Evolutionary conservation across 768 basidiomycete genomes (phyloP).

Genomic region (Botryobasidium botryosum): DNA sequence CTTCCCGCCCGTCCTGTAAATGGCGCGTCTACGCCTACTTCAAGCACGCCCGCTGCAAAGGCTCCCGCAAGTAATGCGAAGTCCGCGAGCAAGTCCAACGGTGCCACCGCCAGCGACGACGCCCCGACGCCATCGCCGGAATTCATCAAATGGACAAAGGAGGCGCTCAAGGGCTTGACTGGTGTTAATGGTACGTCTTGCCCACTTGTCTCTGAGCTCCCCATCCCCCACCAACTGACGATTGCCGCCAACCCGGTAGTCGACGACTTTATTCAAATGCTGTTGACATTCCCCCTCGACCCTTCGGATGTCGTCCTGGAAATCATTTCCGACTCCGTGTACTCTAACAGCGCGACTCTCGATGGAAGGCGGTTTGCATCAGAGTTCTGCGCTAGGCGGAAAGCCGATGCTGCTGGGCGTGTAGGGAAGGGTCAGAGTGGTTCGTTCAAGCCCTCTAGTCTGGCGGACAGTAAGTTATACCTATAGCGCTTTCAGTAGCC

Average conservation of each 20-base stretch:
- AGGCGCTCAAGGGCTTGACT: conserved; percentile 57
- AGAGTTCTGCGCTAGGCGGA: conserved; percentile 77
- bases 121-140: conserved; percentile 54
- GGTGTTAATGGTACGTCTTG: conserved; percentile 43
- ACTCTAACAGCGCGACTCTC: conserved; percentile 84
- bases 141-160: conserved; percentile 81
- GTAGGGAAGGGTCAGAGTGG: conserved; percentile 29
- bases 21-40: background rate
- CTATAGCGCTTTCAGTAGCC: background rate
- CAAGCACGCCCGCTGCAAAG: conserved; percentile 12
- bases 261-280: conserved; percentile 92
- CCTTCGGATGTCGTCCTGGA: conserved; percentile 68
- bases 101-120: conserved; percentile 39
- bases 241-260: conserved; percentile 36
- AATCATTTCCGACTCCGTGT: conserved; percentile 90
- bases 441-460: conserved; percentile 22
- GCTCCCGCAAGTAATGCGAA: no score
- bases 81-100: no score
- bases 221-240: no score
- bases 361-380: conserved; percentile 90
- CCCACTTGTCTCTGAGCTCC: no score
- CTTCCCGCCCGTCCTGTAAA: conserved; percentile 22
- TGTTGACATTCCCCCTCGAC: conserved; percentile 86
- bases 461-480: conserved; percentile 34
- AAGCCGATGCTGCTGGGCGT: conserved; percentile 48